Base-by-base conservation (phyloP, 208 protist genomes). In the Crithidia brevicula region DNA sequence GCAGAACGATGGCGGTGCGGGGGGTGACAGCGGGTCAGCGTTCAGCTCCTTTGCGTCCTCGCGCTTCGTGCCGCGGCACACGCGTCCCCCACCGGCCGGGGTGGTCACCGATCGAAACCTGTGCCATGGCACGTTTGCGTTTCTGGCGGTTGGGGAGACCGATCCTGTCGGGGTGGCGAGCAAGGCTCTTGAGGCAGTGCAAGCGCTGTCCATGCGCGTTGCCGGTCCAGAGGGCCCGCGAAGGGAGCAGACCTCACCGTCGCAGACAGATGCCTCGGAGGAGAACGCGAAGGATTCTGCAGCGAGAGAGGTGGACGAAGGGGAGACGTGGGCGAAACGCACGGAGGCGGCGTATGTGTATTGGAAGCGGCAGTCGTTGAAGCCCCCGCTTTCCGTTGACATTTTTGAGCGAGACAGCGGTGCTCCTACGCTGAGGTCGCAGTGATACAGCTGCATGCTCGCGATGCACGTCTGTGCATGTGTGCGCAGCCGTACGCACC, bases 51-150 rank as follows among this genome's bases (percentile, higher is more conserved):
- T 72, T 40, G 68, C 74, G 1, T 16, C 46, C 1, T 80, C 74
- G 13, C 63, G 62, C 63, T 75, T 72, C 27, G 67, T 75, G 23
- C 81, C 88, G 34, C 58, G 33, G 13, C 54, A 46, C 22, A 83
- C 69, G 22, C 81, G 85, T 46, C 42, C 84, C 38, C 89, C 89
- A 6, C 66, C 74, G 4, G 86, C 77, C 15, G 89, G 86, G 22
- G 86, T 95, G 13, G 76, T 93, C 28, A 93, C 86, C 20, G 89
- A 95, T 15, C 81, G 83, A 20, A 92, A 91, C 65, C 69, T 91
- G 10, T 82, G 83, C 72, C 70, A 60, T 31, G 89, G 89, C 20
- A 36, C 60, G n/a, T 95, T 91, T 69, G 82, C 85, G 40, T 93
- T 91, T 46, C 34, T 86, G 20, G 74, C 62, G 25, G 47, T 65